phyloP scores from a whole-genome alignment of 2,329 filamentous ascomycete species.

The Fragosphaeria purpurea region DNA sequence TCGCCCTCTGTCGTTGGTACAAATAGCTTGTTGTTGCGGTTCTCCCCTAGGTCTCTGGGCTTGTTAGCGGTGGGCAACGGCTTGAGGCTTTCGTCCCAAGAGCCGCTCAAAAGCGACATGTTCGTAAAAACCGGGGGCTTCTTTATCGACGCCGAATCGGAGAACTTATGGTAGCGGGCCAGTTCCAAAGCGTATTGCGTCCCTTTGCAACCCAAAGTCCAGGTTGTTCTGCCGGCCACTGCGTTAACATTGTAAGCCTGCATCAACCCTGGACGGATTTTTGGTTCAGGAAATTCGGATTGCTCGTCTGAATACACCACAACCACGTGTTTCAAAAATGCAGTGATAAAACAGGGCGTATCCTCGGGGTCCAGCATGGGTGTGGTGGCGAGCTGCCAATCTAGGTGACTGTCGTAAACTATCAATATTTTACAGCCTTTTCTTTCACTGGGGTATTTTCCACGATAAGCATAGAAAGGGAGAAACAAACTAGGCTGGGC shows the following conservation, averaged over 20 bases:
- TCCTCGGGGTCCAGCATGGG: slow-evolving; percentile 13
- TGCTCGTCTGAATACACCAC: slow-evolving; percentile 13
- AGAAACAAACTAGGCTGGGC: slow-evolving; percentile 22
- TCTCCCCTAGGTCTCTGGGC: slow-evolving; percentile 7
- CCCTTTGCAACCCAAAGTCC: slow-evolving; percentile 21
- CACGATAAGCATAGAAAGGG: too few species aligned
- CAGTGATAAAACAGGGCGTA: slow-evolving; percentile 14
- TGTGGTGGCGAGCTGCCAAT: slow-evolving; percentile 27
- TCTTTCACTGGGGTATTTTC: too few species aligned
- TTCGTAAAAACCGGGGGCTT: not conserved
- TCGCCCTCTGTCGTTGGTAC: not conserved
- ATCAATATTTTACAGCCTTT: slow-evolving; percentile 1
- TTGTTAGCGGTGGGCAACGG: not conserved
- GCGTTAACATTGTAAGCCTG: slow-evolving; percentile 16
- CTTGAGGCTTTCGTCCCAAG: slow-evolving; percentile 6
- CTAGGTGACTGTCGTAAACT: slow-evolving; percentile 20
- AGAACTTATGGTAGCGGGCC: slow-evolving; percentile 24
- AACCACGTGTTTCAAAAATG: slow-evolving; percentile 16
- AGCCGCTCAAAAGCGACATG: slow-evolving; percentile 1
- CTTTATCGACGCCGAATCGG: not conserved
- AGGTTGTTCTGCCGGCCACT: slow-evolving; percentile 22
- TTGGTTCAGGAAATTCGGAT: slow-evolving; percentile 19
- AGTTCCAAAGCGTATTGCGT: slow-evolving; percentile 26
- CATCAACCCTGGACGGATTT: slow-evolving; percentile 9
- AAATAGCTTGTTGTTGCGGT: slow-evolving; percentile 6